Base-by-base conservation (phyloP, 352 stramenopile species). In the Pythium rhizo-oryzae region DNA sequence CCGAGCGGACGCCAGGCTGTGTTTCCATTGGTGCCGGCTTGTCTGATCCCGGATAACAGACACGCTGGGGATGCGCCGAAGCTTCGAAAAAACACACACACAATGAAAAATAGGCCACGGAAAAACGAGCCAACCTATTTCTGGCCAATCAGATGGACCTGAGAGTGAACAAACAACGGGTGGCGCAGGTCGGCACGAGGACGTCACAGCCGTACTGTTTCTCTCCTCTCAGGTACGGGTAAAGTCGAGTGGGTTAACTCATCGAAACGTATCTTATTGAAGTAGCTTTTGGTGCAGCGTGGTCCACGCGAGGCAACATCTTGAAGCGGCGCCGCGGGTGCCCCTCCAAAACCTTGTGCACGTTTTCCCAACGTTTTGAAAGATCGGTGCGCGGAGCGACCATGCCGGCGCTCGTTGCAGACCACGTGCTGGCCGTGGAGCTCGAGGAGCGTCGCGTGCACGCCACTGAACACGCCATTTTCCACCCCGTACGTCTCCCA, bases 391-490 rank as follows among this genome's bases (percentile, higher is more conserved):
- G 37, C 6, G 18, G 28, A 33, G 59, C 58, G 35, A 28, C 39
- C 21, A 53, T 57, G 39, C 33, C 53, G 8, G 18, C 37, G 37
- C 60, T 74, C 55, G 12, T 52, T 4, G n/a, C 23, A 9, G 37
- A 39, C 18, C 25, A 65, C n/a, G 25, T 18, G 4, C n/a, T 46
- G 37, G 50, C 50, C 1, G 28, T 65, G 16, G 60, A 73, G n/a
- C 61, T 73, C 53, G 67, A 73, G 37, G 67, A 74, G 47, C 68
- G 62, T 15, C 68, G 63, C 21, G 35, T 53, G 2, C 68, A 70
- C 23, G 68, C 41, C 9, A 28, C 69, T 12, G 68, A 74, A 25
- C 62, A 74, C 50, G 62, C 33, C 0, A 8, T 74, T 43, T 67
- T 62, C 21, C 68, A 74, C 19, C 68, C 68, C 1, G 68, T 74